Base-by-base conservation (phyloP, 164 flowering plant species). In the Kingdonia uniflora region DNA sequence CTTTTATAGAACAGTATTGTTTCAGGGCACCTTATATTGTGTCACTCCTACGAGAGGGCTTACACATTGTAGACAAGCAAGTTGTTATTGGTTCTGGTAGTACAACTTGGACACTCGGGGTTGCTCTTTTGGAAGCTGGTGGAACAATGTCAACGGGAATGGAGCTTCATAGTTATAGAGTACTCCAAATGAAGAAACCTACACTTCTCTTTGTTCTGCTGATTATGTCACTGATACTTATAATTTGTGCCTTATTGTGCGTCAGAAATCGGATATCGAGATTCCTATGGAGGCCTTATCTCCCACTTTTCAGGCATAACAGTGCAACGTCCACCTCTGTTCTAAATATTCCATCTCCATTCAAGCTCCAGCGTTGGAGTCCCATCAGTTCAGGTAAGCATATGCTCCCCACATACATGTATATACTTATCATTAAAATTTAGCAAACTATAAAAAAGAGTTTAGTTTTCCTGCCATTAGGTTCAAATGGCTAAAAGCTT, bases 101-200 rank as follows among this genome's bases (percentile, higher is more conserved):
- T 65, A 86, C 80, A 57, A 88, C 99, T 38, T 92, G 99, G 99
- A 92, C 99, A 25, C 81, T 79, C 33, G 97, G 97, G 44, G 99
- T 86, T 76, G 97, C 97, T 54, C 68, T 92, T 19, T 68, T 79
- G 66, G 85, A 92, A 74, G 85, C 95, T 62, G 95, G 95, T 46
- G 72, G 71, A 38, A 62, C 77, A 47, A 68, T 77, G 66, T 62
- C 87, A 49, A 44, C 71, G 37, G 68, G 64, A 53, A 21, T 68
- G 48, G 73, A 63, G 41, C 42, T 81, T 58, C 73, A 41, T 2
- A 63, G 74, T 37, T 76, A 74, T 64, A 74, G 70, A 43, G 42
- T 80, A 41, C 55, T 84, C 42, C 71, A 65, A 22, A 66, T 70
- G 70, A 82, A 76, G 76, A 68, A 73, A 42, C 87, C 96, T 22